These are phyloP conservation scores for Hyphopichia buzzinii DNA, from an alignment of 1,139 yeast species.

Conservation along the genomic window DNA sequence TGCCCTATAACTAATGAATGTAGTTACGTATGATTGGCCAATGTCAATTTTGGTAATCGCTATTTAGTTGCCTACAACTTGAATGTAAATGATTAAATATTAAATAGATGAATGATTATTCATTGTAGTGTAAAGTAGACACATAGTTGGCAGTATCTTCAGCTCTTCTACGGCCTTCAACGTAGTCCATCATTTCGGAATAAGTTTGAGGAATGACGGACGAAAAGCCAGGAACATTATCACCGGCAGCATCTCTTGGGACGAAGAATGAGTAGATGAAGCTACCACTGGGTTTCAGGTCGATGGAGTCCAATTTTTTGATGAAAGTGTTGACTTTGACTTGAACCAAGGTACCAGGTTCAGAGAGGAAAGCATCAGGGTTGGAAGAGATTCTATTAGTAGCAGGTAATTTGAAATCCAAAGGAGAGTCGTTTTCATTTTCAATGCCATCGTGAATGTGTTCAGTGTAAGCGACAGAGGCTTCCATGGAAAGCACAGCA, in stretches of 20 bases:
- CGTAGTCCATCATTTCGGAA: conserved; percentile 87
- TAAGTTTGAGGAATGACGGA: conserved; percentile 86
- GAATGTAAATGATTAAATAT: not conserved
- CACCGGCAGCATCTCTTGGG: conserved; percentile 45
- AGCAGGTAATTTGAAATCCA: conserved; percentile 52
- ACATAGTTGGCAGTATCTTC: conserved; percentile 75
- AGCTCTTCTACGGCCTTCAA: conserved; percentile 89
- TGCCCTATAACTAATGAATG: no score
- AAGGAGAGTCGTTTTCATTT: conserved; percentile 36
- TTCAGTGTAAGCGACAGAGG: conserved; percentile 81
- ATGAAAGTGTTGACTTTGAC: conserved; percentile 84
- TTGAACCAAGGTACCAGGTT: conserved; percentile 86
- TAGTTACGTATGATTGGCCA: no score
- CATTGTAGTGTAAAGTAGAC: conserved; percentile 27
- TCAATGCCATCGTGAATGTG: conserved; percentile 50
- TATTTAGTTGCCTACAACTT: not conserved
- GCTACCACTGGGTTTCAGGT: conserved; percentile 73
- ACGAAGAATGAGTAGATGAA: conserved; percentile 88
- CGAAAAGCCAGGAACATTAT: conserved; percentile 45
- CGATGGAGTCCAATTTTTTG: conserved; percentile 60
- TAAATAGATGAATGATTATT: not conserved
- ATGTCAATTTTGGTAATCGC: not conserved
- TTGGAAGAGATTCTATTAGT: conserved; percentile 54
- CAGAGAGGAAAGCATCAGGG: conserved; percentile 59
- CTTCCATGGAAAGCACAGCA: conserved; percentile 75